Conservation (phyloP, 192 early-diverging fungal genomes). For the Linnemannia hyalina region DNA sequence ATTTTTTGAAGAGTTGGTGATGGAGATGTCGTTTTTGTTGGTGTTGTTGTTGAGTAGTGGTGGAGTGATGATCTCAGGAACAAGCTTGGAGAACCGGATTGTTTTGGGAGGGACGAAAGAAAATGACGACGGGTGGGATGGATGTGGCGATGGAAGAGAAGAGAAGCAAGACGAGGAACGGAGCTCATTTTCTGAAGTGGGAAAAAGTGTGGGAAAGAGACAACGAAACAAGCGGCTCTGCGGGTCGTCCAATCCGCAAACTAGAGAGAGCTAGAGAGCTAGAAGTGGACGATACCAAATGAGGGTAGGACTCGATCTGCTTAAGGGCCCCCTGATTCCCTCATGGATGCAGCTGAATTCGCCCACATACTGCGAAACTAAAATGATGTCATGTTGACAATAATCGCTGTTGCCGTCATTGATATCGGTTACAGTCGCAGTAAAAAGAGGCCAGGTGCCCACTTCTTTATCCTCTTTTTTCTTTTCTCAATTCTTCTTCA, state of each 20-base stretch:
- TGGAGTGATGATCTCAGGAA: not conserved
- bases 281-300: not conserved
- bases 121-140: not conserved
- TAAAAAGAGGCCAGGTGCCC: not conserved
- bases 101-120: not conserved
- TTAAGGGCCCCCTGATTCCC: not conserved
- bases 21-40: not conserved
- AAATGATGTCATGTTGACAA: not conserved
- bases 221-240: not conserved
- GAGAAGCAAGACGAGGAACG: not conserved
- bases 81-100: not conserved
- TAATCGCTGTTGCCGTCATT: not conserved
- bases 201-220: not conserved
- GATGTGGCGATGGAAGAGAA: not conserved
- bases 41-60: not conserved
- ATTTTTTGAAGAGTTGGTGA: not conserved
- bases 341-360: not conserved
- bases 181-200: not conserved
- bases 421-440: not conserved
- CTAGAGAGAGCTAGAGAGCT: too few species aligned
- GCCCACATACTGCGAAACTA: not conserved
- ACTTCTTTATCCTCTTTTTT: not conserved
- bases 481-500: not conserved
- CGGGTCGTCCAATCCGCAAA: not conserved
- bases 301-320: not conserved